Evolutionary conservation across 805 yeast genomes (phyloP).

Genomic region (Brettanomyces bruxellensis): DNA sequence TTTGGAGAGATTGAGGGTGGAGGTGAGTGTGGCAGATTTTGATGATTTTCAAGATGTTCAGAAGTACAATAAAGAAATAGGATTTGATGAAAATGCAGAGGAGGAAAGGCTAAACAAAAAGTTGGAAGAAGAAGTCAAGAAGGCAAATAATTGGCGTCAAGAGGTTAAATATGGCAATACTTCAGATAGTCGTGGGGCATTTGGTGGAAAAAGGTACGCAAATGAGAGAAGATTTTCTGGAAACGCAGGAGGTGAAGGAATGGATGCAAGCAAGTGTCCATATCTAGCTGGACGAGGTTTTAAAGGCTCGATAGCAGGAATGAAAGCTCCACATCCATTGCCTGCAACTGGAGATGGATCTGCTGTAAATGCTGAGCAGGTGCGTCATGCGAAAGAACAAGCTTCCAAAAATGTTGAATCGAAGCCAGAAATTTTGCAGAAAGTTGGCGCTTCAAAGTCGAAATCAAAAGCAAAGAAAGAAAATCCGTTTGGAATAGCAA

Average conservation of each 20-base stretch:
- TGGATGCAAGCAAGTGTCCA: slow-evolving; percentile 43
- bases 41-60: slow-evolving; percentile 29
- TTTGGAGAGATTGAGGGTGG: slow-evolving; percentile 27
- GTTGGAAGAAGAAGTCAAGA: neutral
- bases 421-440: neutral
- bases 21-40: slow-evolving; percentile 28
- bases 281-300: slow-evolving; percentile 49
- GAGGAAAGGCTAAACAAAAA: slow-evolving; percentile 3
- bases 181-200: neutral
- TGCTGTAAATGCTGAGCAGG: neutral
- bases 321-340: slow-evolving; percentile 56
- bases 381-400: neutral
- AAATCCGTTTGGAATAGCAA: slow-evolving; percentile 79
- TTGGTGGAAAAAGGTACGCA: no score
- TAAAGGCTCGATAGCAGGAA: slow-evolving; percentile 63
- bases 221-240: neutral
- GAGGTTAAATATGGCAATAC: neutral
- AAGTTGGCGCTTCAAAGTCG: neutral
- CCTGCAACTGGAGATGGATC: slow-evolving; percentile 4
- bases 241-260: slow-evolving; percentile 1
- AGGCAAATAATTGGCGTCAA: slow-evolving; percentile 1
- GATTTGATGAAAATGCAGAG: slow-evolving; percentile 14
- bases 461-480: slow-evolving; percentile 29
- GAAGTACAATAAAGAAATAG: slow-evolving; percentile 18
- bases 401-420: neutral